Evolutionary conservation across 2,329 filamentous ascomycete genomes (phyloP).

Genomic region (Xylariales sp.): DNA sequence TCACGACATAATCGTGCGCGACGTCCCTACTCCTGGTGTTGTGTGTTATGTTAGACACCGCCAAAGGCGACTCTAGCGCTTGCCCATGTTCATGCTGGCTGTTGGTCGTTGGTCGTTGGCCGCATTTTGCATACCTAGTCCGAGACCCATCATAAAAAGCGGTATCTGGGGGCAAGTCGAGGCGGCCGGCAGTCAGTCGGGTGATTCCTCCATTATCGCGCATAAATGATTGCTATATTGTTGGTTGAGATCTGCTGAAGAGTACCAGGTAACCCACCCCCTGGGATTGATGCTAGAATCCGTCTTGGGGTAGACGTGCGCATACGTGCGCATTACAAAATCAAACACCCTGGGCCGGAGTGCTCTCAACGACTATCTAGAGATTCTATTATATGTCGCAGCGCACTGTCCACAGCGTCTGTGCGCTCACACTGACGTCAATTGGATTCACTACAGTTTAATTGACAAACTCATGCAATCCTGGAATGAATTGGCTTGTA

Average conservation of each 20-base stretch:
- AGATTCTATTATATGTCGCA: slow-evolving; percentile 13
- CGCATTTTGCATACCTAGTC: slow-evolving; percentile 21
- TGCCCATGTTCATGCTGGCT: not conserved
- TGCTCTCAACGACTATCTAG: slow-evolving; percentile 12
- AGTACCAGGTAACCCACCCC: slow-evolving; percentile 31
- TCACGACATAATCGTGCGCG: slow-evolving; percentile 30
- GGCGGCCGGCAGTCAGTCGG: slow-evolving; percentile 47
- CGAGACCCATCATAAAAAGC: slow-evolving; percentile 33
- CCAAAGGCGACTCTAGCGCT: slow-evolving; percentile 12
- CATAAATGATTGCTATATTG: slow-evolving; percentile 32
- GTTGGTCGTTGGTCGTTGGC: not conserved
- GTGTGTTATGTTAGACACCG: slow-evolving; percentile 17
- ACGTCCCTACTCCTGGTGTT: slow-evolving; percentile 25
- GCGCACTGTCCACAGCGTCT: slow-evolving; percentile 15
- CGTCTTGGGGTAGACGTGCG: slow-evolving; percentile 29
- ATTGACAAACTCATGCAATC: slow-evolving; percentile 12
- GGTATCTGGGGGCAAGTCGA: slow-evolving; percentile 43
- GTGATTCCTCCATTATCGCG: slow-evolving; percentile 33
- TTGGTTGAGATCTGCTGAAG: slow-evolving; percentile 40
- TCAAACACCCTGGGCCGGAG: slow-evolving; percentile 24
- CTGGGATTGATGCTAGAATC: slow-evolving; percentile 29
- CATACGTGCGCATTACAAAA: slow-evolving; percentile 31
- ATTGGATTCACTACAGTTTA: slow-evolving; percentile 7
- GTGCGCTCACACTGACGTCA: slow-evolving; percentile 23
- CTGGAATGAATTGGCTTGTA: slow-evolving; percentile 21